Evolutionary conservation across 805 yeast species (phyloP).

Genomic region (Cyberlindnera galapagoensis): DNA sequence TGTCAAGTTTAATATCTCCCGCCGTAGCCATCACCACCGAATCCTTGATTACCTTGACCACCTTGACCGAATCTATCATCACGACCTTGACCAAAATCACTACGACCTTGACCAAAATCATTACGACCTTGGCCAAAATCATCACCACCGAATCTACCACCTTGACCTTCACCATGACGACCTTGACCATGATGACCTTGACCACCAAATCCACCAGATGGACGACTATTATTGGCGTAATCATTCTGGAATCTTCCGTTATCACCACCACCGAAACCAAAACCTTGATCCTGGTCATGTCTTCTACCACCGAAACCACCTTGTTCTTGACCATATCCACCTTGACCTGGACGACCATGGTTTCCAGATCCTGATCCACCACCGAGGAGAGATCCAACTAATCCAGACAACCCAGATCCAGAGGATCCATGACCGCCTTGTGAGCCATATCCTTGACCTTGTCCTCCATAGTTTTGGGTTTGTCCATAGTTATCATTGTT

Average conservation of each 20-base stretch:
- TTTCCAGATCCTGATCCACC: constrained; percentile 2
- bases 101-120: constrained; percentile 8
- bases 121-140: constrained; percentile 4
- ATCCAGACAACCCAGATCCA: constrained; percentile 10
- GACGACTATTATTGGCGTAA: constrained; percentile 2
- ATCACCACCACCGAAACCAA: not conserved
- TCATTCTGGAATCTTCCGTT: constrained; percentile 1
- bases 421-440: not conserved
- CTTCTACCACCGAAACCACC: not conserved
- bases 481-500: constrained; percentile 1
- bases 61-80: constrained; percentile 5
- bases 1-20: constrained; percentile 5
- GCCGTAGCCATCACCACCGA: constrained; percentile 8
- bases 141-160: constrained; percentile 1
- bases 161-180: constrained; percentile 1
- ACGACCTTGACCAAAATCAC: constrained; percentile 1
- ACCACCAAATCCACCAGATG: constrained; percentile 1
- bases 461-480: not conserved
- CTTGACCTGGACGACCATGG: not conserved
- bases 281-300: not conserved
- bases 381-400: constrained; percentile 11
- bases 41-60: constrained; percentile 1
- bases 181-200: constrained; percentile 3
- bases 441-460: constrained; percentile 1
- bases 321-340: constrained; percentile 3